A percentile compares a stretch with the other conserved stretches of the same genome.
Conservation (phyloP, 768 basidiomycete species). For the Ephemerocybe angulata region DNA sequence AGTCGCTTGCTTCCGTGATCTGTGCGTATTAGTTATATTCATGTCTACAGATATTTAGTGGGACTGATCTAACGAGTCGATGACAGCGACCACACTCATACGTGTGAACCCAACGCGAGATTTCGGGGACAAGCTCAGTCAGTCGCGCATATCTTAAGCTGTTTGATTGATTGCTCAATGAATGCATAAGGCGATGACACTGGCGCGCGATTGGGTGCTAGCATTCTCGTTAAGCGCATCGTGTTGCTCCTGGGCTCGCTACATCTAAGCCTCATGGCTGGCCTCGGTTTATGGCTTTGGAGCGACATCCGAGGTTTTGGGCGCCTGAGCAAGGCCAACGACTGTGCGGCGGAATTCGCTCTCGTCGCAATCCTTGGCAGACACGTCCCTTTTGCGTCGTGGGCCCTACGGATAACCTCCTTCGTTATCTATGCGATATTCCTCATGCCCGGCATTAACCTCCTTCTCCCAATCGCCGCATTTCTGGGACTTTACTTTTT, state of each 20-base stretch:
- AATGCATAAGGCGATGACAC: not conserved
- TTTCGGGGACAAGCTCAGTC: no score
- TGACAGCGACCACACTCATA: no score
- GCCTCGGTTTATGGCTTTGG: conserved; percentile 12
- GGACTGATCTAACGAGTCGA: no score
- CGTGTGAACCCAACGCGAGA: no score
- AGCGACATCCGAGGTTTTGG: not conserved
- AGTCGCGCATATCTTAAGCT: no score
- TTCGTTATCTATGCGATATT: conserved; percentile 4
- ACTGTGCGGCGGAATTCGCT: not conserved
- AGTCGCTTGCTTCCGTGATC: no score
- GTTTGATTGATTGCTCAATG: no score
- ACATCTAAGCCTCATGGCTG: conserved; percentile 9
- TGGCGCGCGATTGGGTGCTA: not conserved
- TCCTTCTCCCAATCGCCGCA: not conserved
- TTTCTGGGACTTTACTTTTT: not conserved
- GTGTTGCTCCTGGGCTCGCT: not conserved
- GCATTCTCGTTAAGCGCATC: not conserved
- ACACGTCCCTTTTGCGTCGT: not conserved
- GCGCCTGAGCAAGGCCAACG: not conserved
- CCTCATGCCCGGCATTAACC: not conserved
- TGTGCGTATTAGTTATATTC: not conserved
- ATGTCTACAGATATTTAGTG: no score
- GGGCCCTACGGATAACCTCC: not conserved
- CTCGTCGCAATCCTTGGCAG: conserved; percentile 4